These are phyloP conservation scores for Stylosanthes scabra DNA, from an alignment of 331 rosid species.

Conservation along the genomic window DNA sequence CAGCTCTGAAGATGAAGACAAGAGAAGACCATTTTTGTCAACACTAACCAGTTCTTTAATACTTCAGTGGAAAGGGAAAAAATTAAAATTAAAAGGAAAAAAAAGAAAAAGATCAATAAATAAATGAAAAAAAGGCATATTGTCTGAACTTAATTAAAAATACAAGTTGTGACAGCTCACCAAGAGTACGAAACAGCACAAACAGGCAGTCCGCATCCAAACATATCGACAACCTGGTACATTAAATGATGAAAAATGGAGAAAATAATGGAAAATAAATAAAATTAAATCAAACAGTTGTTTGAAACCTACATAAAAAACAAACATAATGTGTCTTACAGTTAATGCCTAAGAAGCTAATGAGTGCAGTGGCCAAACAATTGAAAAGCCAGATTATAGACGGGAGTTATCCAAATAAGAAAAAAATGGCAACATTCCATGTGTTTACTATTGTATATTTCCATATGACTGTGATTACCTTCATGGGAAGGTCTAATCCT, in stretches of 20 bases:
- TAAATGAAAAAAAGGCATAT: slow-evolving; percentile 29
- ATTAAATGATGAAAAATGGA: slow-evolving; percentile 17
- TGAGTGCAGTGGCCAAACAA: slow-evolving; percentile 1
- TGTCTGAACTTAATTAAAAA: background rate
- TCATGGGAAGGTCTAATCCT: slow-evolving; percentile 98
- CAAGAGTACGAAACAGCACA: slow-evolving; percentile 98
- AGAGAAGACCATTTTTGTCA: slow-evolving; percentile 85
- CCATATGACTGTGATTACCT: slow-evolving; percentile 54
- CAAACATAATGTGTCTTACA: background rate
- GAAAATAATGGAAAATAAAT: slow-evolving; percentile 22
- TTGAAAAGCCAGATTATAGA: background rate
- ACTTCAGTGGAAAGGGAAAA: slow-evolving; percentile 43
- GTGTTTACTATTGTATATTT: background rate
- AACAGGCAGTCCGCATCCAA: slow-evolving; percentile 97
- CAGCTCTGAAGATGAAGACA: slow-evolving; percentile 89
- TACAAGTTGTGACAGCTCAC: slow-evolving; percentile 45
- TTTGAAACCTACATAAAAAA: slow-evolving; percentile 6
- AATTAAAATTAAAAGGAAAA: too few relatives aligned
- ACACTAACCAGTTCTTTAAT: slow-evolving; percentile 84
- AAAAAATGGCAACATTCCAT: background rate
- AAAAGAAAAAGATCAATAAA: slow-evolving; percentile 32
- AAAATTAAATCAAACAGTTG: background rate
- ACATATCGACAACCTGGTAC: slow-evolving; percentile 92
- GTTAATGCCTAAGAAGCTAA: slow-evolving; percentile 2
- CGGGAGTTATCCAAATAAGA: slow-evolving; percentile 14